Percentiles rank a stretch among this genome's conserved stretches.
These are phyloP conservation scores for Durusdinium trenchii DNA, from an alignment of 73 alveolate genomes.

Conservation along the genomic window DNA sequence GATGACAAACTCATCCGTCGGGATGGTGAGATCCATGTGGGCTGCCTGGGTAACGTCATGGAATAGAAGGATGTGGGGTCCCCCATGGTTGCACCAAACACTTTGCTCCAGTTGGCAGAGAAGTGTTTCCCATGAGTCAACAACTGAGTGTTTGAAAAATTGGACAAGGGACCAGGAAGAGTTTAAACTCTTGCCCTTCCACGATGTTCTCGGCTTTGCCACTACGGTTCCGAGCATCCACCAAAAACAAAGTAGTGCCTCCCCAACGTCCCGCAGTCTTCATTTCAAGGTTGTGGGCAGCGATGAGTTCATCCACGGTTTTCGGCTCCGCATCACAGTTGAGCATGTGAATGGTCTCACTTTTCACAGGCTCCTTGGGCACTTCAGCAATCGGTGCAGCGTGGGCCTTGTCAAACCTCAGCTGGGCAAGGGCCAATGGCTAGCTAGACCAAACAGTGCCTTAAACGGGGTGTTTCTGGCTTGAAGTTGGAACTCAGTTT, in stretches of 20 bases:
- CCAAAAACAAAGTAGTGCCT: neutral
- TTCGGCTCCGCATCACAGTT: neutral
- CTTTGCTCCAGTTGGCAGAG: neutral
- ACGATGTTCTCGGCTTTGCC: neutral
- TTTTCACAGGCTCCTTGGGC: neutral
- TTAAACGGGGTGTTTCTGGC: too few species aligned
- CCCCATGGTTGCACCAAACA: neutral
- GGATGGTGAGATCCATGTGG: neutral
- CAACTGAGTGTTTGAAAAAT: too few species aligned
- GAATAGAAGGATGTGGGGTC: neutral
- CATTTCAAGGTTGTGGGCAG: neutral
- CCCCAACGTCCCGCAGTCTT: neutral
- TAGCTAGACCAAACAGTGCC: too few species aligned
- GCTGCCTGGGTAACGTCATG: neutral
- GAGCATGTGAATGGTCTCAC: neutral
- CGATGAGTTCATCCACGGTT: neutral
- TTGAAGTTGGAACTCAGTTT: too few species aligned
- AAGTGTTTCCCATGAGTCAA: neutral
- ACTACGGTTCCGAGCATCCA: neutral
- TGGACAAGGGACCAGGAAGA: neutral
- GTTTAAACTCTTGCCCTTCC: neutral
- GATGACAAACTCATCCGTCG: slow-evolving; percentile 11
- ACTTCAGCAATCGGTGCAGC: neutral
- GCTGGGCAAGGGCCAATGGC: neutral
- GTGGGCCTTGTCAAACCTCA: neutral